A percentile compares a stretch with the other conserved stretches of the same genome.
Evolutionary conservation across 345 rosid species (phyloP).

Genomic region (Cardamine occulta): DNA sequence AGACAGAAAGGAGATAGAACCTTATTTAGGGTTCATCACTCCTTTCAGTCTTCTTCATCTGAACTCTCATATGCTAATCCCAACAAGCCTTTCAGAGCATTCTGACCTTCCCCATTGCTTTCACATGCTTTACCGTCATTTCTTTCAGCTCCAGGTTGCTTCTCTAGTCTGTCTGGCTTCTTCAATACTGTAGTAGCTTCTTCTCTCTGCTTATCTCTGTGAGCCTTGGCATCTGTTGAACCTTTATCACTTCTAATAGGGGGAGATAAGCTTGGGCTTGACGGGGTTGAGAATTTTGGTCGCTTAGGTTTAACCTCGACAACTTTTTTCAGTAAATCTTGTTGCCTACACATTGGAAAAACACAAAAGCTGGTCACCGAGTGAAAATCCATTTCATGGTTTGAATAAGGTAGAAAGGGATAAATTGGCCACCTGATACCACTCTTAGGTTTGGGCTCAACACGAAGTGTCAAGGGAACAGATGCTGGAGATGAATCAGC

Average conservation of each 20-base stretch:
- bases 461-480: conserved; percentile 84
- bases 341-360: conserved; percentile 59
- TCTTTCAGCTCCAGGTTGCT: conserved; percentile 17
- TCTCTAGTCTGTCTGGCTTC: conserved; percentile 39
- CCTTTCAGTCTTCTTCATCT: conserved; percentile 64
- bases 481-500: conserved; percentile 90
- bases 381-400: conserved; percentile 12
- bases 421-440: conserved; percentile 68
- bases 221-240: conserved; percentile 34
- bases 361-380: conserved; percentile 11
- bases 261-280: conserved; percentile 41
- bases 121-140: conserved; percentile 18
- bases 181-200: conserved; percentile 34
- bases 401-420: background rate
- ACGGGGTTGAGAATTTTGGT: conserved; percentile 49
- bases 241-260: conserved; percentile 40
- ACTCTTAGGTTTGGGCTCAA: conserved; percentile 95
- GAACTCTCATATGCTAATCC: conserved; percentile 90
- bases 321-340: conserved; percentile 83
- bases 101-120: conserved; percentile 45
- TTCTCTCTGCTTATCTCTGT: conserved; percentile 41
- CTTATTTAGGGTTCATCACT: conserved; percentile 9
- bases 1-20: conserved; percentile 3
- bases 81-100: conserved; percentile 62
- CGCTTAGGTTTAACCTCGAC: conserved; percentile 88